Percentiles rank a stretch among this genome's conserved stretches.
Evolutionary conservation across 805 yeast genomes (phyloP).

Genomic region (Candida chilensis): DNA sequence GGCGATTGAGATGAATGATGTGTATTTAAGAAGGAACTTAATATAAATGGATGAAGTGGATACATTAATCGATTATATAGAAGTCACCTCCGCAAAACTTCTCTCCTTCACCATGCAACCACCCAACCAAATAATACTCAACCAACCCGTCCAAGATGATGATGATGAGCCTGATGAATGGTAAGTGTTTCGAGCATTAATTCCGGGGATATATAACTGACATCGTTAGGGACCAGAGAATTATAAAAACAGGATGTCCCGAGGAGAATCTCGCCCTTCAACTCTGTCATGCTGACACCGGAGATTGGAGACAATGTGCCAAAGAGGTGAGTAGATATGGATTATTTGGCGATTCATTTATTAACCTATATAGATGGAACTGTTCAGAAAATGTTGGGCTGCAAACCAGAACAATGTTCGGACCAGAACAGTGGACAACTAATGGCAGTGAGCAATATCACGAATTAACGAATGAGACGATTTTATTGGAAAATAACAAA

Average conservation of each 20-base stretch:
- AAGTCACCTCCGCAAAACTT: too few species aligned
- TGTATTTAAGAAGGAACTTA: too few species aligned
- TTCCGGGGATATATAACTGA: conserved; percentile 1
- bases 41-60: too few species aligned
- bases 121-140: too few species aligned
- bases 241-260: conserved; percentile 67
- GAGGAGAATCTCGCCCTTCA: conserved; percentile 65
- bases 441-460: too few species aligned
- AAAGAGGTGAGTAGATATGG: conserved; percentile 38
- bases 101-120: too few species aligned
- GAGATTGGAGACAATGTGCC: conserved; percentile 72
- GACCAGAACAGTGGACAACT: conserved; percentile 24
- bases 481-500: too few species aligned
- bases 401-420: conserved; percentile 23
- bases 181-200: conserved; percentile 16
- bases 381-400: conserved; percentile 33
- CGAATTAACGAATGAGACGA: too few species aligned
- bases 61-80: too few species aligned
- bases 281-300: conserved; percentile 72
- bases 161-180: conserved; percentile 69
- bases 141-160: too few species aligned
- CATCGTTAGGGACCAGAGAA: conserved; percentile 52
- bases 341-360: not conserved
- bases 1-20: too few species aligned
- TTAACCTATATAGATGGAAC: conserved; percentile 21